Evolutionary conservation across 768 basidiomycete genomes (phyloP).

Genomic region (Tulasnella sp.): DNA sequence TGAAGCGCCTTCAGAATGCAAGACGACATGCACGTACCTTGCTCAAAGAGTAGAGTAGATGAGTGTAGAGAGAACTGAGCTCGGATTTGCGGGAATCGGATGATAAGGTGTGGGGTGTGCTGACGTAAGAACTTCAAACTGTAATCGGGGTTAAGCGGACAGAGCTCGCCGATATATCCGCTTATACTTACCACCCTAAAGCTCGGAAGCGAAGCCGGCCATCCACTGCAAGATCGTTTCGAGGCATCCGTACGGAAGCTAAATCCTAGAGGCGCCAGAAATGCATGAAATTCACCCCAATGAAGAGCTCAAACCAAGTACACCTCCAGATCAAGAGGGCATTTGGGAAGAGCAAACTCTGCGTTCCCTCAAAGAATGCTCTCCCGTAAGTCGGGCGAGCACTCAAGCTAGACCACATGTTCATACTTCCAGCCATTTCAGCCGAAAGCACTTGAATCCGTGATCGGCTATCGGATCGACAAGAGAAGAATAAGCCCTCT

Average conservation of each 20-base stretch:
- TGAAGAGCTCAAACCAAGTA: not conserved
- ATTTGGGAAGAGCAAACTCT: not conserved
- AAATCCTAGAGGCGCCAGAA: not conserved
- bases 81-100: slow-evolving; percentile 1
- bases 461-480: not conserved
- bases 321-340: no score
- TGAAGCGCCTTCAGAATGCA: not conserved
- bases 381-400: not conserved
- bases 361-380: not conserved
- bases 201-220: no score
- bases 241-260: not conserved
- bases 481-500: not conserved
- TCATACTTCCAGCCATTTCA: not conserved
- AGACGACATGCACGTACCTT: not conserved
- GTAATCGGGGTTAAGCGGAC: not conserved
- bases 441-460: not conserved
- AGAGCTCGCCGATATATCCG: not conserved
- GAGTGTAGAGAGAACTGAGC: slow-evolving; percentile 12
- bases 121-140: slow-evolving; percentile 12
- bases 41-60: slow-evolving; percentile 12
- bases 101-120: slow-evolving; percentile 1
- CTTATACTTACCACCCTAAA: no score
- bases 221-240: not conserved
- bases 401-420: not conserved
- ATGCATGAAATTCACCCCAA: not conserved